phyloP scores from a whole-genome alignment of 495 filamentous ascomycete genomes.

The Penicillium soppii region DNA sequence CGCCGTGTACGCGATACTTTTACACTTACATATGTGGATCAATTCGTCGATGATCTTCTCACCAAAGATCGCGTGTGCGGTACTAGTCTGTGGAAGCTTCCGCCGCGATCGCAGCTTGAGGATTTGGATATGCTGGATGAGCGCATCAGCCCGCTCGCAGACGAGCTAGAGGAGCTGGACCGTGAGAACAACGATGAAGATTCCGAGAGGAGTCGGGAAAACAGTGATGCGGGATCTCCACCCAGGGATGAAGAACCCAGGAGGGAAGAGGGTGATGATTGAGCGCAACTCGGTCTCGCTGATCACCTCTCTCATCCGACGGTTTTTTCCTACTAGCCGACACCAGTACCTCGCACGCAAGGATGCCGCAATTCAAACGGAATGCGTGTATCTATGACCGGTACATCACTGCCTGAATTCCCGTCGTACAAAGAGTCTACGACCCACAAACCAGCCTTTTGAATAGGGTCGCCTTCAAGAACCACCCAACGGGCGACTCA shows the following conservation, averaged over 20 bases:
- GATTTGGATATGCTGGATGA: constrained; percentile 86
- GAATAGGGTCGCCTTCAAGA: too few species aligned
- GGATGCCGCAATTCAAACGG: too few species aligned
- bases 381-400: too few species aligned
- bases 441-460: too few species aligned
- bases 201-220: constrained; percentile 17
- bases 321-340: too few species aligned
- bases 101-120: constrained; percentile 77
- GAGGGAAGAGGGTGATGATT: constrained; percentile 26
- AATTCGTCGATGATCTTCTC: constrained; percentile 90
- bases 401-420: too few species aligned
- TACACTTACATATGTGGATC: constrained; percentile 78
- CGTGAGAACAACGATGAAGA: constrained; percentile 55
- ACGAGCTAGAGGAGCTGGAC: constrained; percentile 81
- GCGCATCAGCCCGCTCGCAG: constrained; percentile 75
- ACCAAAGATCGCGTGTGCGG: constrained; percentile 87
- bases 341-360: too few species aligned
- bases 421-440: too few species aligned
- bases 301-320: not conserved
- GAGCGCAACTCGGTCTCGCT: not conserved
- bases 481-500: too few species aligned
- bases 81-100: constrained; percentile 91
- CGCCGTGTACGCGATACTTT: constrained; percentile 68
- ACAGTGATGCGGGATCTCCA: constrained; percentile 18
- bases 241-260: not conserved